These are phyloP conservation scores for Lippia alba DNA, from an alignment of 305 asterid genomes.

Conservation along the genomic window DNA sequence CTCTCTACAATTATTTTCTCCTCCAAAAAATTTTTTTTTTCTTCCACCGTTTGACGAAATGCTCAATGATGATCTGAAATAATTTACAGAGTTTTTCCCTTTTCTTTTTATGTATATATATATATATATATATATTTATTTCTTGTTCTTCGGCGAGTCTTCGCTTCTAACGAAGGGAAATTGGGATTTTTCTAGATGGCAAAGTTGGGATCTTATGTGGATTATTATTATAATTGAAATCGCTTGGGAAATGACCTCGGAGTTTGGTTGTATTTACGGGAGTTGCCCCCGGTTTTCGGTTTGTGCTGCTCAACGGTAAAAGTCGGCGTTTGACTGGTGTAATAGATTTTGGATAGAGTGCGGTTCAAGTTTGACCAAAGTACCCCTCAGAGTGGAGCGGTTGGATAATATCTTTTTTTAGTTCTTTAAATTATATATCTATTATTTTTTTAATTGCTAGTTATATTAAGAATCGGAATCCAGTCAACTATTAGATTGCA, in stretches of 20 bases:
- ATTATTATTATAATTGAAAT: conserved; percentile 20
- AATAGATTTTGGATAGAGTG: conserved; percentile 5
- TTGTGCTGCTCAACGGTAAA: conserved; percentile 40
- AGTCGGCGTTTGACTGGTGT: conserved; percentile 44
- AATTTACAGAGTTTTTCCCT: not conserved
- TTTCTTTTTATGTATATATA: too few relatives aligned
- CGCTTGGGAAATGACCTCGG: conserved; percentile 29
- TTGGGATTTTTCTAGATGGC: conserved; percentile 39
- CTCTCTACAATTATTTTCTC: conserved; percentile 27
- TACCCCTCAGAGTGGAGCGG: conserved; percentile 2
- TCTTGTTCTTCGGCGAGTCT: conserved; percentile 35
- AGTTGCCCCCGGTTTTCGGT: conserved; percentile 47
- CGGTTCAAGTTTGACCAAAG: not conserved
- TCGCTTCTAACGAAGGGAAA: conserved; percentile 29
- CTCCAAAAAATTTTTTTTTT: not conserved
- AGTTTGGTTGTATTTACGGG: conserved; percentile 30
- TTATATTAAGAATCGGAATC: too few relatives aligned
- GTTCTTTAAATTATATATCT: too few relatives aligned
- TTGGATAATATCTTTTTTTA: too few relatives aligned
- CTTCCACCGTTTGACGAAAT: conserved; percentile 21
- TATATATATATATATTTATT: not conserved
- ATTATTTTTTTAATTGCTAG: too few relatives aligned
- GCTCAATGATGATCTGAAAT: conserved; percentile 28
- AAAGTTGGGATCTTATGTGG: conserved; percentile 41
- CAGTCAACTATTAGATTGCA: too few relatives aligned